Evolutionary conservation across 208 protist genomes (phyloP), one percentile per base, ranked within the genome.

Genomic region (Crithidia bombi): DNA sequence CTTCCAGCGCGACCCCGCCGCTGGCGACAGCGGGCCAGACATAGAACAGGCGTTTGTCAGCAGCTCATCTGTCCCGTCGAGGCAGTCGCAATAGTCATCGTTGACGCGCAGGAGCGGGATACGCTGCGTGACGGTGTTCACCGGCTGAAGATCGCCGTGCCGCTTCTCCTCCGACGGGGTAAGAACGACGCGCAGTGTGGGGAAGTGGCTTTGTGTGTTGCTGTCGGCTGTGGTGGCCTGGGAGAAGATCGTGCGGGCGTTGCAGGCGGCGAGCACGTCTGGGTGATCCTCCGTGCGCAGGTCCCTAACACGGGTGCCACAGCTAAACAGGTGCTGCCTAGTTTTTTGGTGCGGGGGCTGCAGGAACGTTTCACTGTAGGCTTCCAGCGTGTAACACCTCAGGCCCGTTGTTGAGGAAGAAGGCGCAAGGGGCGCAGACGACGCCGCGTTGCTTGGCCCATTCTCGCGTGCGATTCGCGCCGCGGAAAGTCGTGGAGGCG

Each of bases 71-170:
- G 82, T 90, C 7, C 86, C 89, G 58, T 95, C 89, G 4, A 87
- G 30, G 68, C 86, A 95, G 69, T 95, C 89, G 77, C 89, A 95
- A 78, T 95, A 95, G 73, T 95, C 85, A 64, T 92, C 89, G 73
- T 91, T 88, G 23, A 95, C 51, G 57, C 69, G 67, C 14, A 58
- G 9, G 4, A 95, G 79, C 0, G 72, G 73, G 52, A 95, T 87
- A 33, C 50, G 55, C 69, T 90, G 82, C 9, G 78, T 71, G n/a
- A 83, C 86, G 7, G 75, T 41, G 70, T 92, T 89, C 17, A 66
- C 23, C 5, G 51, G 30, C 28, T 84, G 84, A 41, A 51, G 7
- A 25, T 62, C 17, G 12, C 44, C 21, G 51, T 94, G 89, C 71
- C 71, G 65, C 44, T 65, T 25, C 51, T 73, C 82, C 58, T 94